These are phyloP conservation scores for Penicillium turbatum DNA, from an alignment of 495 filamentous ascomycete species.

Conservation along the genomic window DNA sequence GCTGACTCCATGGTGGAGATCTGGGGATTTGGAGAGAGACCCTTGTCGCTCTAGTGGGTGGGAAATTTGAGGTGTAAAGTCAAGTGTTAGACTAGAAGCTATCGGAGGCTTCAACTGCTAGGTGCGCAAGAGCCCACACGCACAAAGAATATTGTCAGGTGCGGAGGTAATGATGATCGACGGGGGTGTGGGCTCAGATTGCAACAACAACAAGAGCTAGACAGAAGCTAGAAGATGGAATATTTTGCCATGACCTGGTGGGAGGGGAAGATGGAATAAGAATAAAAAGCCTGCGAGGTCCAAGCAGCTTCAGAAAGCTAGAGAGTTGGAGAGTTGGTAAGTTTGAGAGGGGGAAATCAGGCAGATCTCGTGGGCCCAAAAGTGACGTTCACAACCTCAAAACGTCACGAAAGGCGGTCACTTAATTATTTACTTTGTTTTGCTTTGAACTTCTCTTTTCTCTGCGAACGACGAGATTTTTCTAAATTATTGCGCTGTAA, in stretches of 20 bases:
- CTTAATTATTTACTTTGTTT: neutral
- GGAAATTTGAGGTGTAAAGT: neutral
- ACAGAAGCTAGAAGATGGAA: neutral
- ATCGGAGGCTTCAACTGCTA: neutral
- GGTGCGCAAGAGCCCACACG: neutral
- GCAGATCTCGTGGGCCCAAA: conserved; percentile 2
- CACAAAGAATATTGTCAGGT: neutral
- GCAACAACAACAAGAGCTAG: neutral
- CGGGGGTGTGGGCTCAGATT: neutral
- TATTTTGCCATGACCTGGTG: neutral
- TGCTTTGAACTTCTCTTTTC: neutral
- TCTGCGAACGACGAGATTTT: neutral
- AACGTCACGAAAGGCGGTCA: conserved; percentile 4
- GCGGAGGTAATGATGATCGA: neutral
- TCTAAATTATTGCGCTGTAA: too few relatives aligned
- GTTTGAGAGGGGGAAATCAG: neutral
- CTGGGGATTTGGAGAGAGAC: neutral
- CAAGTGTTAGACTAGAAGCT: neutral
- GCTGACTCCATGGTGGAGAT: conserved; percentile 33
- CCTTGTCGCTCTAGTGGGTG: neutral
- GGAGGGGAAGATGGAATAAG: neutral
- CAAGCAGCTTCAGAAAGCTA: neutral
- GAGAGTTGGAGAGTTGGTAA: neutral
- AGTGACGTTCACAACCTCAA: neutral
- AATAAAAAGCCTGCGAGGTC: neutral